Base-by-base conservation (phyloP, 1,284 basidiomycete species). In the Leccinum fallax region DNA sequence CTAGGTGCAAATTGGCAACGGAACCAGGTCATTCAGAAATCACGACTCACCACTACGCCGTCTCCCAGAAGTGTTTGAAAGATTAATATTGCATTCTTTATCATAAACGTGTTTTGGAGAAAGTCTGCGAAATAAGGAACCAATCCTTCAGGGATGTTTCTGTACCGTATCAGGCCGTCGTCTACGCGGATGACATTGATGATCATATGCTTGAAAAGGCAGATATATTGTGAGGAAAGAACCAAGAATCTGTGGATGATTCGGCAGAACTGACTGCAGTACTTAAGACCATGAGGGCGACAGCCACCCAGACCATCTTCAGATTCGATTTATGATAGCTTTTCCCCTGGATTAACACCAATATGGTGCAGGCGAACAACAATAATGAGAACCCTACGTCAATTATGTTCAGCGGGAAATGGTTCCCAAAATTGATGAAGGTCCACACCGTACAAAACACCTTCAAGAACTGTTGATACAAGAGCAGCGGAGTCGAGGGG, bases 61-160 rank as follows among this genome's bases (percentile, higher is more conserved):
- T 69, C 67, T 8, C 61, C 68, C 7, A 66, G 16, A 5, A 73
- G 51, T 0, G 72, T 72, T 55, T 73, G 71, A 5, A 67, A 46
- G 9, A 46, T 53, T 36, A 66, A 73, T 7, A 73, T 58, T 7
- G 58, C 57, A 43, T 67, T 66, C 38, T 71, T 69, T 30, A 69
- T 65, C 4, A 73, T 61, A 46, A 65, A 70, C 2, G 69, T 69
- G 9, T 46, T 55, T 51, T 69, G 62, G 4, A 61, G 51, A 28
- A 66, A 52, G n/a, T 67, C 60, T 4, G 58, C 55, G 49, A 73
- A 73, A 57, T 64, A 73, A 2, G 55, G 67, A 7, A 61, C 13
- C 19, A 67, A 66, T 26, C 66, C 71, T 9, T 65, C 65, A n/a
- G 59, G 63, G 36, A 63, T 61, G 19, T 71, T 61, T 6, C 66